Evolutionary conservation across 441 rosid genomes (phyloP), one percentile per base, ranked within the genome.

Genomic region (Jatropha podagrica): DNA sequence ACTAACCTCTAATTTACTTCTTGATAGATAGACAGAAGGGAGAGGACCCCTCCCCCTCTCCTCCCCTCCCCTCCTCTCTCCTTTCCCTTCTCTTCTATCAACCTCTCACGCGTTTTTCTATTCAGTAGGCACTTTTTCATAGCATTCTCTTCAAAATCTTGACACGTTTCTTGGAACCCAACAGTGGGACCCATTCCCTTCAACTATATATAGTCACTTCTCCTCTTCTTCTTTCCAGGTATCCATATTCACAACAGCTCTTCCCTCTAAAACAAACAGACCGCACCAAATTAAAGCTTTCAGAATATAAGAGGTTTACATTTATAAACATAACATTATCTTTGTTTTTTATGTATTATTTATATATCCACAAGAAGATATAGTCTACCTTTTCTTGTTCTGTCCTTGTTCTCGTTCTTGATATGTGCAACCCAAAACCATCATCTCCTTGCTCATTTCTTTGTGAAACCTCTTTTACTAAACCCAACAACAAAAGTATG

Each of bases 361-460:
- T 42, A 42, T 44, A 44, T 44, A 44, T 44, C 48, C 48, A 44
- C 48, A 44, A 44, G 48, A 4, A 44, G 48, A 44, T 44, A 44
- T 54, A 54, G 58, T 54, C 48, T 48, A 64, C 26, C 7, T 41
- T 32, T 58, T 27, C 12, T 11, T 69, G 12, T n/a, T 32, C 44
- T 32, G 54, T 63, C 2, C 15, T 37, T 62, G 40, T 27, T 37
- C 17, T 32, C 3, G 10, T 40, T 65, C 52, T 54, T 48, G 77
- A 40, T 70, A 92, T 93, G 96, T 89, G 90, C 74, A 88, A 85
- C 78, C 80, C 87, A 73, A 86, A 81, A 62, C 84, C 94, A 65
- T 84, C 97, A 75, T 81, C 90, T 62, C 84, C 91, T 17, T 77
- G 86, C 18, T 77, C 90, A 73, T 81, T 87, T 76, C 82, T 76